Conservation (phyloP, 163 green algal genomes). For the Coccomyxa subellipsoidea region DNA sequence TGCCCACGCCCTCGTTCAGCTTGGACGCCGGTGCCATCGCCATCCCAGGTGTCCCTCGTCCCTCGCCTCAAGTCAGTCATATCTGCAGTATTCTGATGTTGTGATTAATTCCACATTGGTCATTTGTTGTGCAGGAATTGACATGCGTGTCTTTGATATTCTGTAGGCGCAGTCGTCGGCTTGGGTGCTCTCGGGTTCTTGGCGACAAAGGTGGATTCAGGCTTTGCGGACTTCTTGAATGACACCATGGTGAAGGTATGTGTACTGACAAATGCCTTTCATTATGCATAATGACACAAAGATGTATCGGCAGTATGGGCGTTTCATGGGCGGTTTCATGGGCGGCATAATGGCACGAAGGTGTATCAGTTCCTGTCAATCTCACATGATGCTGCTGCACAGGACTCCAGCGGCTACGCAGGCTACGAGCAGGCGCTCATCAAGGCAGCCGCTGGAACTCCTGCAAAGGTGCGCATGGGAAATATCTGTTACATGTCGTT, state of each 20-base stretch:
- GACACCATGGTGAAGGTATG: neutral
- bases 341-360: neutral
- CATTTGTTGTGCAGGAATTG: neutral
- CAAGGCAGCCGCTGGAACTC: neutral
- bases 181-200: neutral
- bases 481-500: neutral
- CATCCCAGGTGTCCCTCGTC: neutral
- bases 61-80: neutral
- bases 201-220: neutral
- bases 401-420: neutral
- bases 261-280: neutral
- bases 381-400: neutral
- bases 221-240: neutral
- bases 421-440: constrained; percentile 1
- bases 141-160: neutral
- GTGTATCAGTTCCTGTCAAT: neutral
- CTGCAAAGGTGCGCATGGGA: neutral
- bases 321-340: no score
- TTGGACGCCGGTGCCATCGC: neutral
- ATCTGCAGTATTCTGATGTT: neutral
- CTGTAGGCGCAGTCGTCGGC: neutral
- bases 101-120: neutral
- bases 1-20: neutral
- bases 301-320: neutral
- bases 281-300: neutral